Evolutionary conservation across 73 alveolate species (phyloP), one percentile per base, ranked within the genome.

Genomic region (Paramecium tetraurelia): DNA sequence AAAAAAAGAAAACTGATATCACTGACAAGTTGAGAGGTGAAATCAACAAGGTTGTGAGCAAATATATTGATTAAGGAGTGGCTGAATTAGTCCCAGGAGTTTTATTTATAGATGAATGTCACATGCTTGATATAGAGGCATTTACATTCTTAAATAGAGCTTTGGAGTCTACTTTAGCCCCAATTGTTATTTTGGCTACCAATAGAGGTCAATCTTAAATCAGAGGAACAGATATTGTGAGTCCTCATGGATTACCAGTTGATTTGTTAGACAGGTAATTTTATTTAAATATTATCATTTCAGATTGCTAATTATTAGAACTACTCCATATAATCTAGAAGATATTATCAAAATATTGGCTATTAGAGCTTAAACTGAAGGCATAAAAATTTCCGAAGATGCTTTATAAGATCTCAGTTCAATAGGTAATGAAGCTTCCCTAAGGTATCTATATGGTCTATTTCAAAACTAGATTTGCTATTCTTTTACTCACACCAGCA

Each of bases 21-120:
- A 99, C 99, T 16, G 99, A 99, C 86, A 99, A 98, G 93, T 96
- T 99, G 85, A 96, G 99, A 92, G 95, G 95, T 14, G 99, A 99
- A 95, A 98, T 99, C 88, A 99, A 99, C 93, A 98, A 99, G 93
- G 99, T 99, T 18, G 99, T 99, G 59, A 99, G 98, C 97, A 98
- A 98, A 96, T 99, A 98, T 80, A 99, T 98, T 43, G 99, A 99
- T 93, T 99, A 99, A 89, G 99, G 99, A 12, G 96, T 99, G 43
- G 99, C 99, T 21, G 99, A 99, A 93, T 94, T 99, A 59, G 99
- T 99, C 20, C 99, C 99, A 38, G 99, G 99, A 43, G 99, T 98
- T 70, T 96, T 99, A 59, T 99, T 99, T 95, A 99, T 99, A 43
- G 99, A 99, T 96, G 99, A 99, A 95, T 99, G 97, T 89, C 99